Evolutionary conservation across 2,329 filamentous ascomycete species (phyloP).

Genomic region (Chalaropsis ovoidea): DNA sequence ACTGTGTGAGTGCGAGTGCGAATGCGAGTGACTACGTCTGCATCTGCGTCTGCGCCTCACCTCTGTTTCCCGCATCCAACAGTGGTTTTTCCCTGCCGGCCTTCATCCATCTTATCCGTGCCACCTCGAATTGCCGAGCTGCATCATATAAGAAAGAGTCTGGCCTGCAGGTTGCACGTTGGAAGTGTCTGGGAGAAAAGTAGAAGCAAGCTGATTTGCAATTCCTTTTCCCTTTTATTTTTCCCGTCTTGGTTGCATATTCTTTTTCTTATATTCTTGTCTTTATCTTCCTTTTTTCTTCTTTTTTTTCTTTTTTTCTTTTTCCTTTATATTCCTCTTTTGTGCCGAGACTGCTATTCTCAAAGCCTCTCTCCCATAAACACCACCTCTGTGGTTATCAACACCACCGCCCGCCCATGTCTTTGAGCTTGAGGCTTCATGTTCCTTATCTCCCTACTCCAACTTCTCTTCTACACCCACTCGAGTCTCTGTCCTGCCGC

Average conservation of each 20-base stretch:
- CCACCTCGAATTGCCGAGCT: constrained; percentile 9
- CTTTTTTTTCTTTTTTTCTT: not conserved
- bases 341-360: not conserved
- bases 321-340: not conserved
- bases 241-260: not conserved
- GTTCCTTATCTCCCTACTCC: not conserved
- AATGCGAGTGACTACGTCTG: not conserved
- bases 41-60: not conserved
- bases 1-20: not conserved
- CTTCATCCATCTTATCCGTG: constrained; percentile 12
- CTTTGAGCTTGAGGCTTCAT: constrained; percentile 11
- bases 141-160: constrained; percentile 11
- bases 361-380: too few relatives aligned
- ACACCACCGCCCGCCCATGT: not conserved
- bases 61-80: constrained; percentile 9
- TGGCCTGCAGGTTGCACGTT: not conserved
- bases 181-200: not conserved
- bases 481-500: not conserved
- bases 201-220: constrained; percentile 3
- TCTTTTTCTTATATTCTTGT: not conserved
- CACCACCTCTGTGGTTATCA: not conserved
- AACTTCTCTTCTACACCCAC: not conserved
- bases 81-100: constrained; percentile 3
- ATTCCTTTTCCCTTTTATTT: not conserved
- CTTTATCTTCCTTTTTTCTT: not conserved